Evolutionary conservation across 257 asterid species (phyloP), one percentile per base, ranked within the genome.

Genomic region (Petunia axillaris): DNA sequence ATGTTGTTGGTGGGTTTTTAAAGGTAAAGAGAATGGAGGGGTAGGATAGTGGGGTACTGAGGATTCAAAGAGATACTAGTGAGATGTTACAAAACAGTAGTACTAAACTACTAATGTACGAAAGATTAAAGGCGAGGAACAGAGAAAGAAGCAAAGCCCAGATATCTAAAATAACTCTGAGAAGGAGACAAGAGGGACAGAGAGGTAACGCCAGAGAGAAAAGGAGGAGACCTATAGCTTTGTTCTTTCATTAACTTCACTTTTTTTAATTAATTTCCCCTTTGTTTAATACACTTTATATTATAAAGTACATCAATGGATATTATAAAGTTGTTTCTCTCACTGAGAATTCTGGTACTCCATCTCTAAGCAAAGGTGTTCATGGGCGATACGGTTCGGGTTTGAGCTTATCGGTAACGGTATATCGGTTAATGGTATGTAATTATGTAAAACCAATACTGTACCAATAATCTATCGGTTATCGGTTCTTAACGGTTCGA

Each of bases 181-280:
- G 81, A 87, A 84, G 84, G 67, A 81, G 81, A 50, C 77, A 66
- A 78, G 80, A 82, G 79, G 59, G 58, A 85, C 82, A 84, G 88
- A 62, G 87, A 53, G 53, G 16, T 8, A 37, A 52, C 35, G 54
- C 55, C 64, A 64, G 67, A 77, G 64, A 44, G 65, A 16, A 62
- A 53, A 55, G 48, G 67, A 35, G 8, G 62, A 55, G 15, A 25
- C 25, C 25, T 25, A 25, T 59, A 13, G 65, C 65, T 59, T 59
- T 59, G 2, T 13, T 6, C 8, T 40, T 66, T 38, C 75, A 39
- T 66, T 66, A 64, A 4, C 25, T 64, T 6, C 54, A 50, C 79
- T 74, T 6, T 76, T 58, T 81, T 81, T 80, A 64, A 25, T 25
- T 25, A 25, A 25, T 80, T 86, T 87, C 80, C 81, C 46, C 82